Base-by-base conservation (phyloP, 2,329 filamentous ascomycete species). In the Colletotrichum sp. region DNA sequence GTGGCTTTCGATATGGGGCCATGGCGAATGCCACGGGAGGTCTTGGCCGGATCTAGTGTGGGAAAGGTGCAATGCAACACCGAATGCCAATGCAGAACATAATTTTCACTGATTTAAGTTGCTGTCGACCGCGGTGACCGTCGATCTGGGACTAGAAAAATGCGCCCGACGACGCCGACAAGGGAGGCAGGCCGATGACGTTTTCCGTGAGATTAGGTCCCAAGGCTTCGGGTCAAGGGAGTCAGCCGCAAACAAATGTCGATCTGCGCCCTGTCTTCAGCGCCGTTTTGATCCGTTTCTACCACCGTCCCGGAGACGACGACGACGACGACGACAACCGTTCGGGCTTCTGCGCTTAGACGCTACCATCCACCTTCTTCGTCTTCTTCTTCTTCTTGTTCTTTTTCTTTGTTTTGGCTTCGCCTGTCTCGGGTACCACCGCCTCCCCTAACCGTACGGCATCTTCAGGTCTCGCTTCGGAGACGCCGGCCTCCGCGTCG, bases 321-420 rank as follows among this genome's bases (percentile, higher is more conserved):
- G 36, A 43, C 38, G 18, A 9, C 16, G 38, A 43, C 16, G 16
- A n/a, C 9, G 38, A 52, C 43, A n/a, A 34, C 48, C 28, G 64
- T 38, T 67, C 59, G 30, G 12, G 18, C 59, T 18, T 26, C 65
- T 48, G 8, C 24, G 63, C 21, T 64, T 18, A n/a, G 56, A 68
- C 21, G 38, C 43, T 2, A 18, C 61, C 32, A 38, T 32, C 32
- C 21, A 55, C 24, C 76, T 78, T 72, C 58, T 63, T 79, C 61
- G 26, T 34, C 58, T 70, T 74, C 30, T 67, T 76, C 69, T 36
- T 71, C 69, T 71, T 72, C 70, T 78, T 78, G 77, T 77, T 77
- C 61, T 64, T 75, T 68, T 77, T 81, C 66, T 82, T 83, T 77
- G 79, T 81, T 62, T 81, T 79, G 14, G 76, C 36, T 21, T 52